Percentiles rank a stretch among this genome's conserved stretches.
phyloP scores from a whole-genome alignment of 2,329 filamentous ascomycete genomes.

The Fusarium stilboides region DNA sequence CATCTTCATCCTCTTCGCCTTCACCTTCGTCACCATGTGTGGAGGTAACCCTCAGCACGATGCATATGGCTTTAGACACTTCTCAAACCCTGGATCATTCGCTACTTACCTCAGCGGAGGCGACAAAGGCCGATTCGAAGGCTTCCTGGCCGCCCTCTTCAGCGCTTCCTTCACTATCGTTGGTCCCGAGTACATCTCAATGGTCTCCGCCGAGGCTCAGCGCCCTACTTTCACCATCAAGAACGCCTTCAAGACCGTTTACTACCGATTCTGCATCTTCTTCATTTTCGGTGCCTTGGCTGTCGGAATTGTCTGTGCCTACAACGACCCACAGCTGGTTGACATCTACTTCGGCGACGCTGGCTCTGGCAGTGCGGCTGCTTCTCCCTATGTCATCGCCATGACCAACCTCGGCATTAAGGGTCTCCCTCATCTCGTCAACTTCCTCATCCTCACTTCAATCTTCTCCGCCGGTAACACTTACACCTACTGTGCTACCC shows the following conservation, averaged over 20 bases:
- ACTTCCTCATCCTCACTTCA: constrained; percentile 63
- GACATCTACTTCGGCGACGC: constrained; percentile 63
- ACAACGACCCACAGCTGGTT: constrained; percentile 70
- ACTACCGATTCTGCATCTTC: constrained; percentile 61
- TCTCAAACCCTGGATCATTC: constrained; percentile 70
- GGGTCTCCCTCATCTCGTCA: constrained; percentile 69
- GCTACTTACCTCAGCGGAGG: constrained; percentile 71
- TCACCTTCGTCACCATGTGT: constrained; percentile 72
- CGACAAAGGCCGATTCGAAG: constrained; percentile 74
- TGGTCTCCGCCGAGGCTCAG: constrained; percentile 75
- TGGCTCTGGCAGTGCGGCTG: constrained; percentile 61
- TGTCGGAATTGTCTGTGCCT: constrained; percentile 69
- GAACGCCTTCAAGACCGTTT: constrained; percentile 64
- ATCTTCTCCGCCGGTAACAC: constrained; percentile 51
- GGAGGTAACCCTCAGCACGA: constrained; percentile 71
- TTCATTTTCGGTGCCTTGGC: constrained; percentile 62
- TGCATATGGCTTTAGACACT: constrained; percentile 76
- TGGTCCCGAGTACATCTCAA: constrained; percentile 74
- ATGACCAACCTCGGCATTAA: constrained; percentile 68
- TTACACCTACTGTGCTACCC: constrained; percentile 64
- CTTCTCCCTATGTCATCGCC: constrained; percentile 57
- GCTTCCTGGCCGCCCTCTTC: constrained; percentile 75
- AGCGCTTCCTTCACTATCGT: constrained; percentile 71
- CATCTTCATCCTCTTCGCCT: constrained; percentile 65
- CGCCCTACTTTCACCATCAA: constrained; percentile 73